Base-by-base conservation (phyloP, 2,329 filamentous ascomycete species). In the Neurospora crassa region DNA sequence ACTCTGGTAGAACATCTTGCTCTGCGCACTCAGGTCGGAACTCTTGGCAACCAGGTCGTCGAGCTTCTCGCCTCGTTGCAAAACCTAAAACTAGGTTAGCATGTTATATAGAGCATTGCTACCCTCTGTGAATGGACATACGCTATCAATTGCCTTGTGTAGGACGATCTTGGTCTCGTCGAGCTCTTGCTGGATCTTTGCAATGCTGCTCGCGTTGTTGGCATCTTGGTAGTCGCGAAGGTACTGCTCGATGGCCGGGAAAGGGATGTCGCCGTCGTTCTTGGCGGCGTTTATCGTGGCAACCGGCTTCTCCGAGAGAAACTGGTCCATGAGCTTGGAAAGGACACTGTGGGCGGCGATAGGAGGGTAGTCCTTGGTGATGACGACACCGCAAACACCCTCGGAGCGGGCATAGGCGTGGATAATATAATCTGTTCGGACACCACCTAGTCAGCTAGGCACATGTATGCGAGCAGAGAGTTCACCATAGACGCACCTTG, bases 91-190 rank as follows among this genome's bases (percentile, higher is more conserved):
- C 11, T 6, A 16, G 0, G 63, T 75, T 69, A 76, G 68, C 63
- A 70, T 14, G 2, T n/a, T n/a, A 10, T 10, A 12, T 10, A 14
- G 12, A 20, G 45, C 37, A n/a, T 24, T 6, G 5, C 20, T 43
- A 53, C 2, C 16, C 18, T 24, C 29, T 6, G 41, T 7, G 29
- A 43, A 63, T 24, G 10, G 12, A 72, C 72, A 68, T 72, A 91
- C 90, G 78, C 89, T 92, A 84, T 97, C 92, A 77, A 97, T 97
- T 67, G 96, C 97, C 88, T 98, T 97, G 84, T 98, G 94, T 77
- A 99, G 86, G 72, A 97, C 91, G 79, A 97, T 94, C 88, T 97
- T 98, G 73, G 95, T 98, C 86, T 97, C 94, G 79, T 98, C 94
- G 73, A 99, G 86, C 84, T 99, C 94, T 83, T 93, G 92, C 82